These are phyloP conservation scores for Aspergillus cavernicola DNA, from an alignment of 495 filamentous ascomycete genomes.

Conservation along the genomic window DNA sequence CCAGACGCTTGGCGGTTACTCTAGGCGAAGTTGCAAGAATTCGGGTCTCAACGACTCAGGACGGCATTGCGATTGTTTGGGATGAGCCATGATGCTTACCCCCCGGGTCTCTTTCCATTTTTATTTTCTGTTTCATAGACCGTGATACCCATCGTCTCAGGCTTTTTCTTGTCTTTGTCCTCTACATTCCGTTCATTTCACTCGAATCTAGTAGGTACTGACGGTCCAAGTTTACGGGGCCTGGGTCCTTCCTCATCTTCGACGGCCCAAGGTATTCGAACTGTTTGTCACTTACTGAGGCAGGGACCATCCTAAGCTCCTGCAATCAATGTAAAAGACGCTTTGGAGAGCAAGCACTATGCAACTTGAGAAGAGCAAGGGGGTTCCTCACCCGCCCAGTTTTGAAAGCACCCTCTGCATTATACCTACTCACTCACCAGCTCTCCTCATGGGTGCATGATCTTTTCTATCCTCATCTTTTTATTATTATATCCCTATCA, in stretches of 20 bases:
- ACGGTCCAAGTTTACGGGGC: neutral
- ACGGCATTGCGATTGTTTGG: neutral
- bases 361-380: neutral
- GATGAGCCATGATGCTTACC: neutral
- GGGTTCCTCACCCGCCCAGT: neutral
- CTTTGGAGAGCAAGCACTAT: neutral
- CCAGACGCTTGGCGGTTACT: too few species aligned
- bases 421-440: neutral
- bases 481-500: slow-evolving; percentile 15
- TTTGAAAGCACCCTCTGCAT: neutral
- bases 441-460: neutral
- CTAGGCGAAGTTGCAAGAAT: neutral
- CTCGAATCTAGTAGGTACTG: neutral
- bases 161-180: neutral
- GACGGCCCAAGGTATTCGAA: neutral
- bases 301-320: neutral
- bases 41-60: neutral
- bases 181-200: neutral
- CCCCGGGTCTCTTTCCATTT: neutral
- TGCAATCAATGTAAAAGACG: neutral
- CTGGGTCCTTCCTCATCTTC: neutral
- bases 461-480: neutral
- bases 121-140: slow-evolving; percentile 15
- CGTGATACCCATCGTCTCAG: slow-evolving; percentile 21
- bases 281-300: neutral